Base-by-base conservation (phyloP, 306 rosid species). In the Rubus parviflorus region DNA sequence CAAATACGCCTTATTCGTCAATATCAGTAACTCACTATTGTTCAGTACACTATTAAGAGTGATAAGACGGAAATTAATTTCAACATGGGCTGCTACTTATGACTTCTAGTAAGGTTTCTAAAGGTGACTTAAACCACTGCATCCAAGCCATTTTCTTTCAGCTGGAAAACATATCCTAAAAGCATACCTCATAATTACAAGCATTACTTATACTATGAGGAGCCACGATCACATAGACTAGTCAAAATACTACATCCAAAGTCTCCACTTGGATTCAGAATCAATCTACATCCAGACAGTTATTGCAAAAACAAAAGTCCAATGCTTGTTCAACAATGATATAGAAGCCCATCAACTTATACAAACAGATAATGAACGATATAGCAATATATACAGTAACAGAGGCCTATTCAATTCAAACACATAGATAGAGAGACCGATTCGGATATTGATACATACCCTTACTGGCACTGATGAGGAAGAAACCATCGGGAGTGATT, bases 381-480 rank as follows among this genome's bases (percentile, higher is more conserved):
- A 67, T 4, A 45, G 60, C 43, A 67, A 49, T 54, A 43, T 10
- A 68, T 14, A 74, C 35, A 52, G 12, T n/a, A 23, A 52, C 6
- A 66, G 5, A 20, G 17, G 25, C 14, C 43, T 1, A 25, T 40
- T 40, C 46, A 15, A 61, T 52, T 4, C 58, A 49, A 30, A 13
- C 49, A 48, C 7, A 46, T 7, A 43, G 35, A 30, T 0, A 12
- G 16, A 23, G 20, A 62, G 20, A 14, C 1, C 2, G 12, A 43
- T 12, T 43, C 7, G 2, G 22, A 5, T 25, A 45, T 30, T n/a
- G 53, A 14, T 20, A 54, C 76, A 41, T 85, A 95, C 99, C 99
- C 83, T 95, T 95, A 93, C 99, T 95, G 69, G 99, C 99, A 76
- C 99, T 95, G 83, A 95, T 92, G 84, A 93, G 93, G 79, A 93